Conservation (phyloP, 2,329 filamentous ascomycete genomes). For the Colletotrichum caudatum region DNA sequence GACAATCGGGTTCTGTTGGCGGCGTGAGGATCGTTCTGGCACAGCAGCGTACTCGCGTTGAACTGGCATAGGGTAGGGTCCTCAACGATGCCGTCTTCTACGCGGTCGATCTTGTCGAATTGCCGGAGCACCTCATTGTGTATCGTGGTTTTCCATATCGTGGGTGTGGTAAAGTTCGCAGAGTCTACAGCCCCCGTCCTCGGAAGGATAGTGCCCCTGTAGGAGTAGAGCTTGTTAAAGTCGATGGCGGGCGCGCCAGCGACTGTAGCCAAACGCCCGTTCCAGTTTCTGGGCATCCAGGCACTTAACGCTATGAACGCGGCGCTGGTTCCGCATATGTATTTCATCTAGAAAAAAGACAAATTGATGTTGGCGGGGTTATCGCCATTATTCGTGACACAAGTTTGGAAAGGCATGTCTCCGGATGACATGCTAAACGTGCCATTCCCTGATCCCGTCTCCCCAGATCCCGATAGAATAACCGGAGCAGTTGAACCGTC, state of each 20-base stretch:
- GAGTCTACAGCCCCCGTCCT: conserved; percentile 52
- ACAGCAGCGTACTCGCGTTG: conserved; percentile 10
- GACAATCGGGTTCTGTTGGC: conserved; percentile 44
- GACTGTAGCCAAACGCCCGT: conserved; percentile 60
- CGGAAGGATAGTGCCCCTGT: conserved; percentile 54
- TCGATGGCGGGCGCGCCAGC: conserved; percentile 61
- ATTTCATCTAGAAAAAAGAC: too few species aligned
- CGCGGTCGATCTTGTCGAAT: conserved; percentile 63
- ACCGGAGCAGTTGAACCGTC: too few species aligned
- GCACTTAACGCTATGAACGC: too few species aligned
- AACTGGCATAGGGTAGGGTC: conserved; percentile 57
- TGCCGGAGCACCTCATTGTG: conserved; percentile 56
- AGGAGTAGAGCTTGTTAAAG: conserved; percentile 49
- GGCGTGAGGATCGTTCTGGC: neutral
- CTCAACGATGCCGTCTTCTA: conserved; percentile 60
- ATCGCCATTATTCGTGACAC: too few species aligned
- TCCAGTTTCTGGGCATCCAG: conserved; percentile 62
- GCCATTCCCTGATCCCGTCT: too few species aligned
- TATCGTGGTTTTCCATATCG: conserved; percentile 30
- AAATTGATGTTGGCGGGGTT: too few species aligned
- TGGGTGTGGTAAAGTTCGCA: conserved; percentile 45
- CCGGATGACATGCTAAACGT: too few species aligned
- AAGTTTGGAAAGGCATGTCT: too few species aligned
- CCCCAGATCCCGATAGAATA: too few species aligned
- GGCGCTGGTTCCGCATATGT: too few species aligned